phyloP scores from a whole-genome alignment of 106 monocot species.

The Amphibolis antarctica region DNA sequence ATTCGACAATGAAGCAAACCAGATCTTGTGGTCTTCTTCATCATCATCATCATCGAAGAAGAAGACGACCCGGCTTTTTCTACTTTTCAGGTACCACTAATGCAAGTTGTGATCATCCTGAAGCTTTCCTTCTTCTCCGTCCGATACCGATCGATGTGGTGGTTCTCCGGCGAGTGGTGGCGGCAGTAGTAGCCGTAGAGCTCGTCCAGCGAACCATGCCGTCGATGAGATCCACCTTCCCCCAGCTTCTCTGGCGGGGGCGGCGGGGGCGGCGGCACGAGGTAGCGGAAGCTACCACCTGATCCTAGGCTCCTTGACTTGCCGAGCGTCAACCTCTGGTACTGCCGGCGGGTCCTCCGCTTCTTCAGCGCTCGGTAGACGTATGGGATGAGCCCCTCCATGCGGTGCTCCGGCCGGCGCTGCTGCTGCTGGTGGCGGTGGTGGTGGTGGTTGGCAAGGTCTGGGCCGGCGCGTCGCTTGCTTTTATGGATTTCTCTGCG shows the following conservation, averaged over 20 bases:
- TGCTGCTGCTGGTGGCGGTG: too few relatives aligned
- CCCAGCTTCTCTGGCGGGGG: not conserved
- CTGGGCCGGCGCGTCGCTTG: too few relatives aligned
- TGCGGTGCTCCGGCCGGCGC: not conserved
- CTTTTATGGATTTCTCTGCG: too few relatives aligned
- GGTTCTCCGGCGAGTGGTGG: not conserved
- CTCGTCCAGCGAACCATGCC: constrained; percentile 8
- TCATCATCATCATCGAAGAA: too few relatives aligned
- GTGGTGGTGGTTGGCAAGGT: not conserved
- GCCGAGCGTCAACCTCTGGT: constrained; percentile 14
- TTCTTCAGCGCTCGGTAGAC: constrained; percentile 23
- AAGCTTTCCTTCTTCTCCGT: not conserved
- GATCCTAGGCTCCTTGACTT: not conserved
- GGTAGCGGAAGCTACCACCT: not conserved
- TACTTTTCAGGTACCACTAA: not conserved
- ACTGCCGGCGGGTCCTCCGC: constrained; percentile 9
- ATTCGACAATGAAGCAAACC: too few relatives aligned
- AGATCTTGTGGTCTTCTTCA: too few relatives aligned
- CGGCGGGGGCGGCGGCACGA: not conserved
- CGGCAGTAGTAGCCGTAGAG: constrained; percentile 1
- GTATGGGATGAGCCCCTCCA: constrained; percentile 33
- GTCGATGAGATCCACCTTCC: not conserved
- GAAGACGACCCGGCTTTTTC: too few relatives aligned
- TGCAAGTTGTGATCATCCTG: not conserved
- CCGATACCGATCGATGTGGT: not conserved